Conservation (phyloP, 2,329 filamentous ascomycete genomes). For the Colletotrichum tamarilloi region DNA sequence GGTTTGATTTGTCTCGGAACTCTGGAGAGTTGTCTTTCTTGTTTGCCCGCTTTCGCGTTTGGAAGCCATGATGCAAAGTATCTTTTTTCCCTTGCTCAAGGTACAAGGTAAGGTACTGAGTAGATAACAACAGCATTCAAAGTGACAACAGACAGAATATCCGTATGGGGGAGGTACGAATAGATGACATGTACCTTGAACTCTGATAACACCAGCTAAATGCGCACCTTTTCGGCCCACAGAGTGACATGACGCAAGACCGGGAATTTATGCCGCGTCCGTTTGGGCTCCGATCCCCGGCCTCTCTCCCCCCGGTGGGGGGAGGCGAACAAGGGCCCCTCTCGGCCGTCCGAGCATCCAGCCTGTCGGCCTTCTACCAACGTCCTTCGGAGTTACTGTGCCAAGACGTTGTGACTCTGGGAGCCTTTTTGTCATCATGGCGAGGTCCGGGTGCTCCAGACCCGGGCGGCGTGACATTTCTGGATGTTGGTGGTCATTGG, state of each 20-base stretch:
- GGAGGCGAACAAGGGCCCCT: background rate
- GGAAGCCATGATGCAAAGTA: background rate
- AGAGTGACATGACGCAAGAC: slow-evolving; percentile 30
- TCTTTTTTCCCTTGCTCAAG: background rate
- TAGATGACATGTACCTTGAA: background rate
- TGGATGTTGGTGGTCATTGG: background rate
- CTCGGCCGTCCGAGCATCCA: slow-evolving; percentile 32
- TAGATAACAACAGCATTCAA: background rate
- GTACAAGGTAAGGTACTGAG: no score
- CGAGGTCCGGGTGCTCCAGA: background rate
- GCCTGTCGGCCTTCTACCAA: slow-evolving; percentile 8
- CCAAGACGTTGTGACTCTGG: background rate
- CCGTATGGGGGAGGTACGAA: no score
- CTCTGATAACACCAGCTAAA: background rate
- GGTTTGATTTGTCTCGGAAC: background rate
- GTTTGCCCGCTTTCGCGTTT: background rate
- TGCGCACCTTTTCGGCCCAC: slow-evolving; percentile 30
- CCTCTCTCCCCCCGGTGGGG: slow-evolving; percentile 5
- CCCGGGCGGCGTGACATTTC: background rate
- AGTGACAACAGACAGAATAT: no score
- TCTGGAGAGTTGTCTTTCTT: background rate
- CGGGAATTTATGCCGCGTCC: slow-evolving; percentile 31
- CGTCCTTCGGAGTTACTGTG: slow-evolving; percentile 21
- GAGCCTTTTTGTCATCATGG: slow-evolving; percentile 25
- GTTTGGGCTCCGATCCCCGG: slow-evolving; percentile 28